Conservation (phyloP, 768 basidiomycete genomes). For the Leccinum longicurvipes region DNA sequence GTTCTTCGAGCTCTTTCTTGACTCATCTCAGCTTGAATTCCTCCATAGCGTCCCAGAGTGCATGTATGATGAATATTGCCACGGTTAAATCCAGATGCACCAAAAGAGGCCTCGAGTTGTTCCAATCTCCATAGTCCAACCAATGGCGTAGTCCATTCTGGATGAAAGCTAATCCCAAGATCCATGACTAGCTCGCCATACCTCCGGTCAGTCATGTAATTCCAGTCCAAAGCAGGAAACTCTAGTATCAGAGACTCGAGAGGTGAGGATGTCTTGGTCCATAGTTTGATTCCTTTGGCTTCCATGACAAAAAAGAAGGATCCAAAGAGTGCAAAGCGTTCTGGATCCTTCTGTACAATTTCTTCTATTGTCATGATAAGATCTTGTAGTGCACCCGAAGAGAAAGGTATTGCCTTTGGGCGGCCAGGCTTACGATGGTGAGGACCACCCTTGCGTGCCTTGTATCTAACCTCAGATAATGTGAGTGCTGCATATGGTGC, state of each 20-base stretch:
- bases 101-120: background rate
- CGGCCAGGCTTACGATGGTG: background rate
- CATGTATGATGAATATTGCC: background rate
- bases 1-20: background rate
- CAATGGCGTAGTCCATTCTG: background rate
- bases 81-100: background rate
- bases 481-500: slow-evolving; percentile 6
- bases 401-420: slow-evolving; percentile 8
- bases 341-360: background rate
- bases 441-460: background rate
- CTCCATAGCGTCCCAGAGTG: background rate
- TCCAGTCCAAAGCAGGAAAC: too few species aligned
- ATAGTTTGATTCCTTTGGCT: background rate
- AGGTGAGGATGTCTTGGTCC: too few species aligned
- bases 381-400: background rate
- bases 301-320: background rate
- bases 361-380: slow-evolving; percentile 6
- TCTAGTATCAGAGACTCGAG: too few species aligned
- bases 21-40: background rate
- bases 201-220: too few species aligned
- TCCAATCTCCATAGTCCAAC: background rate
- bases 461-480: slow-evolving; percentile 1
- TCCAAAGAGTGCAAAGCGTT: slow-evolving; percentile 4
- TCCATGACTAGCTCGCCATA: background rate
- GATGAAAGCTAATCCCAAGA: background rate